phyloP scores from a whole-genome alignment of 495 filamentous ascomycete genomes.

The Sordaria brevicollis region DNA sequence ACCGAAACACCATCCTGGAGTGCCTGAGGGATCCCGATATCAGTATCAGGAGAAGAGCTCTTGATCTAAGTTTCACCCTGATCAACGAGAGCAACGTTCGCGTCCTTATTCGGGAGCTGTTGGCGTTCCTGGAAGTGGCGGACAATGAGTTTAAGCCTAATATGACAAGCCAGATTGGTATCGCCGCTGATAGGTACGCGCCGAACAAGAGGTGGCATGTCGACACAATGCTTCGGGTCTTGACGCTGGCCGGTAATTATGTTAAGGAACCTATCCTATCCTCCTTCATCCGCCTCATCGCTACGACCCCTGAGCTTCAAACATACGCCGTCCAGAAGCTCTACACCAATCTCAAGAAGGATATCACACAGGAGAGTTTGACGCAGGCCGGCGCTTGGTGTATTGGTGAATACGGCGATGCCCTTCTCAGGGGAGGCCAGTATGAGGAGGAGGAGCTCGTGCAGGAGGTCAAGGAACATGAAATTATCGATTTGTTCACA shows the following conservation, averaged over 20 bases:
- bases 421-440: constrained; percentile 73
- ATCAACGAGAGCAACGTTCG: constrained; percentile 96
- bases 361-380: constrained; percentile 93
- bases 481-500: constrained; percentile 81
- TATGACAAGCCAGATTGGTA: constrained; percentile 94
- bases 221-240: constrained; percentile 91
- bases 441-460: constrained; percentile 95
- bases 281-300: constrained; percentile 90
- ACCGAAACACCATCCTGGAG: constrained; percentile 94
- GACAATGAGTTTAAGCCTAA: constrained; percentile 97
- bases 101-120: constrained; percentile 79
- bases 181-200: constrained; percentile 90
- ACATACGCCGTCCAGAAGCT: constrained; percentile 95
- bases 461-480: constrained; percentile 77
- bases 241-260: constrained; percentile 89
- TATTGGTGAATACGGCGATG: constrained; percentile 94
- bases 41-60: constrained; percentile 84
- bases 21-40: constrained; percentile 98
- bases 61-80: constrained; percentile 94
- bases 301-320: constrained; percentile 87
- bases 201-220: constrained; percentile 97
- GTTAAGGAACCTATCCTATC: constrained; percentile 97
- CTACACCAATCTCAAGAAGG: constrained; percentile 79
- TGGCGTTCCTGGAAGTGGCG: constrained; percentile 91
- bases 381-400: constrained; percentile 95